Conservation (phyloP, 768 basidiomycete species). For the Amanita rimosa region DNA sequence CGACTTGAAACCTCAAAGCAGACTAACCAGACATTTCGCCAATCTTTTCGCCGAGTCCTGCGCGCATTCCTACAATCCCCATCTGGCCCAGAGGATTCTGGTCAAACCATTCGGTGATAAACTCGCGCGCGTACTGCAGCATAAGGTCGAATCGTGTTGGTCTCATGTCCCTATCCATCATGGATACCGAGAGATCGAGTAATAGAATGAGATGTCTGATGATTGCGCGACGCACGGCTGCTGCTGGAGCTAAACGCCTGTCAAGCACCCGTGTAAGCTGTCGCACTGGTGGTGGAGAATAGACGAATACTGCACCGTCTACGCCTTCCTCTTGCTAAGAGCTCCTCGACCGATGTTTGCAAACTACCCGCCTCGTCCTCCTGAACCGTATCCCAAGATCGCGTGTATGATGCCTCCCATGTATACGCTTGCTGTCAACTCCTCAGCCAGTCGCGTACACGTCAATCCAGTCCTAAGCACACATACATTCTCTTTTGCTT, state of each 20-base stretch:
- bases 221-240: constrained; percentile 87
- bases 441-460: neutral
- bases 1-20: too few relatives aligned
- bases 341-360: constrained; percentile 80
- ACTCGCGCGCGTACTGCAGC: constrained; percentile 84
- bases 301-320: constrained; percentile 47
- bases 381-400: constrained; percentile 95
- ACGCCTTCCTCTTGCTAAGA: constrained; percentile 77
- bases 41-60: constrained; percentile 83
- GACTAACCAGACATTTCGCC: constrained; percentile 84
- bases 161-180: constrained; percentile 94
- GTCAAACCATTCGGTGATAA: constrained; percentile 96
- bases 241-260: constrained; percentile 71
- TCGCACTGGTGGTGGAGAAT: neutral
- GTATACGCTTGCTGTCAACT: constrained; percentile 68
- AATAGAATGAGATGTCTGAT: constrained; percentile 91
- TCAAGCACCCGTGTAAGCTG: neutral
- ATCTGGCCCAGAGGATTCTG: constrained; percentile 98
- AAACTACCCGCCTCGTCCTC: constrained; percentile 92
- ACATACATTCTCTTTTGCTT: constrained; percentile 40
- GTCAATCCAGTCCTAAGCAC: constrained; percentile 6
- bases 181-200: constrained; percentile 84
- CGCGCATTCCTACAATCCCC: constrained; percentile 86
- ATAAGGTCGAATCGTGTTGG: constrained; percentile 89
- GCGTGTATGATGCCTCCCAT: constrained; percentile 92